Percentiles rank a stretch among this genome's conserved stretches.
Conservation (phyloP, 805 yeast genomes). For the Candida saitoana region DNA sequence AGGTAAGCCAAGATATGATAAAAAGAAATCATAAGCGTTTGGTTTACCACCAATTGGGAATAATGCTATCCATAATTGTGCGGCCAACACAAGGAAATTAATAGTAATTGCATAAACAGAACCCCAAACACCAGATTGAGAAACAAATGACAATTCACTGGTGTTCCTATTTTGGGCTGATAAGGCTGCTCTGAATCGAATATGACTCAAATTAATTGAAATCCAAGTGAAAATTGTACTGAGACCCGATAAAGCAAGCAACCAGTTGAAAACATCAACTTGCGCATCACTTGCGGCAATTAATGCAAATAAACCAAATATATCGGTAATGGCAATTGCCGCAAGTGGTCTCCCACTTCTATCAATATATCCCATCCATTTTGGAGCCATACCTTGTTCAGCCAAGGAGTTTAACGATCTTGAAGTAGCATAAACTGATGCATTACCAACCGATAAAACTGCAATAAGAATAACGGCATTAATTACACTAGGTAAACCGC, state of each 20-base stretch:
- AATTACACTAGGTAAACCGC: conserved; percentile 29
- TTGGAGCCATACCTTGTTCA: conserved; percentile 28
- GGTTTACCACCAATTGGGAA: conserved; percentile 32
- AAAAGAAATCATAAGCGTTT: conserved; percentile 45
- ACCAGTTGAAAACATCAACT: conserved; percentile 28
- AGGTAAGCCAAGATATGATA: conserved; percentile 47
- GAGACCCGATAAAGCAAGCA: conserved; percentile 27
- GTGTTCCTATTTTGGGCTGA: conserved; percentile 18
- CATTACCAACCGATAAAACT: conserved; percentile 32
- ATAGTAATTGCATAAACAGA: conserved; percentile 30
- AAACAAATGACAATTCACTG: conserved; percentile 29
- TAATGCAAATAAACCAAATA: conserved; percentile 25
- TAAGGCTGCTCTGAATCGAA: conserved; percentile 27
- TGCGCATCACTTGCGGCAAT: conserved; percentile 20
- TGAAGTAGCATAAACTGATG: conserved; percentile 33
- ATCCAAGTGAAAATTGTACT: conserved; percentile 28
- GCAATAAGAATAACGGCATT: conserved; percentile 32
- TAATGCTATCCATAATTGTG: conserved; percentile 38
- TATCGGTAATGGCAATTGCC: conserved; percentile 21
- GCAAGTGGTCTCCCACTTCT: conserved; percentile 29
- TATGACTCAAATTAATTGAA: conserved; percentile 27
- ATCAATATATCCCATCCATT: conserved; percentile 25
- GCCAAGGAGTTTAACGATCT: conserved; percentile 30
- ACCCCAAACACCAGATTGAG: conserved; percentile 24
- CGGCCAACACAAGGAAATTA: conserved; percentile 23